A percentile compares a stretch with the other conserved stretches of the same genome.
phyloP scores from a whole-genome alignment of 768 basidiomycete genomes.

The Pleurotus platypus region DNA sequence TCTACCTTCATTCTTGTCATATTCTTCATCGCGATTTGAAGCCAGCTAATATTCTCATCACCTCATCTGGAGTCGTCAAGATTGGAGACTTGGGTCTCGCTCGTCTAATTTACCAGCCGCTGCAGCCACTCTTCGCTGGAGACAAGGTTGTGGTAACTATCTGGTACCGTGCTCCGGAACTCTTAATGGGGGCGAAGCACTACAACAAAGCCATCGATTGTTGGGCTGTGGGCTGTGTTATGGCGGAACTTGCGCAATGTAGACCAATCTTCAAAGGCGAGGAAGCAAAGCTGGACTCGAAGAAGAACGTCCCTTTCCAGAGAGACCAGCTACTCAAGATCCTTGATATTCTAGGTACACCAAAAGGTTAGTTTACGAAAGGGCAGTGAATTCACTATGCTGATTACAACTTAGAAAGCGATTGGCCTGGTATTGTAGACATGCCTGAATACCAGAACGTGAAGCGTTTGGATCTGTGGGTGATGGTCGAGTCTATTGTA shows the following conservation, averaged over 20 bases:
- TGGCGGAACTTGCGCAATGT: slow-evolving; percentile 90
- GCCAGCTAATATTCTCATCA: slow-evolving; percentile 98
- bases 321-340: slow-evolving; percentile 93
- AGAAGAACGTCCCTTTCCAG: slow-evolving; percentile 98
- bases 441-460: slow-evolving; percentile 89
- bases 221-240: slow-evolving; percentile 98
- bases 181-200: slow-evolving; percentile 94
- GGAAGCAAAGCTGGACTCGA: slow-evolving; percentile 94
- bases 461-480: slow-evolving; percentile 72
- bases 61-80: slow-evolving; percentile 83
- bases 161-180: slow-evolving; percentile 98
- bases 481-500: too few relatives aligned
- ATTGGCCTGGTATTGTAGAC: slow-evolving; percentile 82
- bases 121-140: slow-evolving; percentile 87
- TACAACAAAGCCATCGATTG: slow-evolving; percentile 96
- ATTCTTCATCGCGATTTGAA: slow-evolving; percentile 98
- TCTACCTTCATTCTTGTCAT: slow-evolving; percentile 92
- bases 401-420: slow-evolving; percentile 49
- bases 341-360: slow-evolving; percentile 91
- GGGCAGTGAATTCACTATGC: neutral
- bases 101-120: slow-evolving; percentile 83
- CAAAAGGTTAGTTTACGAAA: slow-evolving; percentile 55
- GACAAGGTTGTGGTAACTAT: slow-evolving; percentile 99
- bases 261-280: slow-evolving; percentile 99
- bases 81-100: slow-evolving; percentile 98